Evolutionary conservation across 2,329 filamentous ascomycete species (phyloP).

Genomic region (Fusarium pseudocircinatum): DNA sequence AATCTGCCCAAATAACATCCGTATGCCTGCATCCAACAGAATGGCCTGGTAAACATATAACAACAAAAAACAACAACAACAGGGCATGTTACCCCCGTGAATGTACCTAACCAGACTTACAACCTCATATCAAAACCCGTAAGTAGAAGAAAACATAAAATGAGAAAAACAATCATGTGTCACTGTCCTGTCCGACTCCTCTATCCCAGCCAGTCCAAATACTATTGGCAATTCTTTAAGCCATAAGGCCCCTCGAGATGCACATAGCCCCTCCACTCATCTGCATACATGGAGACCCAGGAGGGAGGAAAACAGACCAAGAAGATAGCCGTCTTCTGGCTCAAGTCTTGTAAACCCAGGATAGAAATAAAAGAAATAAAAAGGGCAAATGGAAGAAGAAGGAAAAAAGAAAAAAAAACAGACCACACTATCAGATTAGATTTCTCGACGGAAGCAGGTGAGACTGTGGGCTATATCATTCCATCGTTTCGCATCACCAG

Average conservation of each 20-base stretch:
- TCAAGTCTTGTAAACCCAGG: constrained; percentile 23
- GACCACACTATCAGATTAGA: constrained; percentile 19
- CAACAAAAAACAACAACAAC: constrained; percentile 26
- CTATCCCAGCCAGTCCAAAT: constrained; percentile 51
- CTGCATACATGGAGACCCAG: constrained; percentile 51
- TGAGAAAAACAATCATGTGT: constrained; percentile 27
- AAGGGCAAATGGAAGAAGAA: constrained; percentile 9
- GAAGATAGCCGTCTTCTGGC: constrained; percentile 35
- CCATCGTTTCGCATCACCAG: constrained; percentile 35
- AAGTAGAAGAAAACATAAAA: constrained; percentile 1
- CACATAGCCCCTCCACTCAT: constrained; percentile 49
- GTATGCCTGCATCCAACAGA: constrained; percentile 35
- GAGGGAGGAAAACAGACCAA: constrained; percentile 44
- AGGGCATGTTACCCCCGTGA: constrained; percentile 30
- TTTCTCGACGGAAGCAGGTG: constrained; percentile 20
- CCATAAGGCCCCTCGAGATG: constrained; percentile 43
- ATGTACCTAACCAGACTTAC: constrained; percentile 15
- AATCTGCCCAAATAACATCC: constrained; percentile 25
- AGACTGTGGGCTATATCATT: constrained; percentile 33
- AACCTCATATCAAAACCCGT: constrained; percentile 13
- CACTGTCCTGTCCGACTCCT: constrained; percentile 48
- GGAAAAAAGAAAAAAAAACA: constrained; percentile 1
- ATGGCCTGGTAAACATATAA: constrained; percentile 18
- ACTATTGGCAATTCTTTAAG: constrained; percentile 48
- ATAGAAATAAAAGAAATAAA: background rate